Conservation (phyloP, 106 monocot genomes). For the Ottelia alismoides region DNA sequence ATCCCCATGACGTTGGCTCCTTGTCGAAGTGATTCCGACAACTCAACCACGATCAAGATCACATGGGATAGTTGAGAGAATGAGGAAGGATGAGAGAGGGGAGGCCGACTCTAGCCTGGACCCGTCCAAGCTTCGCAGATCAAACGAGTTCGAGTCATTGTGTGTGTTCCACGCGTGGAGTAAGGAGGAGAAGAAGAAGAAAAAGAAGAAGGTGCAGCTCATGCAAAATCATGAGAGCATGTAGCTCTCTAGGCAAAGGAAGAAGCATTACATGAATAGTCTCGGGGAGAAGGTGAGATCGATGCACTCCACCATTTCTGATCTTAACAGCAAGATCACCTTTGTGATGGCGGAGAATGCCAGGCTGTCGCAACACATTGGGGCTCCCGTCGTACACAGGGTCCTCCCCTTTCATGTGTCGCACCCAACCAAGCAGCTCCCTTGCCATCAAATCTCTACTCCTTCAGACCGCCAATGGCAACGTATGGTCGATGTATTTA, state of each 20-base stretch:
- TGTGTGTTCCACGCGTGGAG: constrained; percentile 1
- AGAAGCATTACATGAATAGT: constrained; percentile 8
- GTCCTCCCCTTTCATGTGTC: too few relatives aligned
- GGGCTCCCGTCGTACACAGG: too few relatives aligned
- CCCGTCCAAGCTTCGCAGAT: constrained; percentile 2
- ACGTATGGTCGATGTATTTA: too few relatives aligned
- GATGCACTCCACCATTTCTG: constrained; percentile 10
- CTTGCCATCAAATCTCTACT: too few relatives aligned
- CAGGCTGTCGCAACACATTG: constrained; percentile 3
- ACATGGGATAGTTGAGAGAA: too few relatives aligned
- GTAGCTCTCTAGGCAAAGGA: constrained; percentile 12
- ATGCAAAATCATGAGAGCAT: constrained; percentile 9
- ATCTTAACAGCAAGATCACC: constrained; percentile 4
- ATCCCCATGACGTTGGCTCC: too few relatives aligned
- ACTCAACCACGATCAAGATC: background rate
- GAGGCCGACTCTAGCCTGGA: background rate
- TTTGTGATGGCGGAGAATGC: constrained; percentile 9
- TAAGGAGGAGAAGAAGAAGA: constrained; percentile 4
- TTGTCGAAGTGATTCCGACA: constrained; percentile 10
- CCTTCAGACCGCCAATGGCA: too few relatives aligned
- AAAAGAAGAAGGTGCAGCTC: constrained; percentile 2
- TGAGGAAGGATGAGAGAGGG: constrained; percentile 3
- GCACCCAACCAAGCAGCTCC: too few relatives aligned
- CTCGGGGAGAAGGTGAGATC: constrained; percentile 7
- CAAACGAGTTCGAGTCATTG: background rate